phyloP scores from a whole-genome alignment of 345 rosid genomes.

The Pistacia atlantica region DNA sequence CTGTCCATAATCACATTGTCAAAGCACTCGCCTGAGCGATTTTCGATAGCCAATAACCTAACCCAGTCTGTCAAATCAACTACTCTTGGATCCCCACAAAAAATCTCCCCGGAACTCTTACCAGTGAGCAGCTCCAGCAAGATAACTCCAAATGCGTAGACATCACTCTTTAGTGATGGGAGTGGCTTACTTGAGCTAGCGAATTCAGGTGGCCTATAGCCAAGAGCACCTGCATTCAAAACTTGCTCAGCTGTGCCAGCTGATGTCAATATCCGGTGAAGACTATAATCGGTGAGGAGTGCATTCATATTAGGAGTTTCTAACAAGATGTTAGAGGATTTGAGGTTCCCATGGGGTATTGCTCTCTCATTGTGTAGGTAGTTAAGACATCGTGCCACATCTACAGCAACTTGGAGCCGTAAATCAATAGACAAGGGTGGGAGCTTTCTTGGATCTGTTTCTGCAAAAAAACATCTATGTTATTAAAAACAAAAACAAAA shows the following conservation, averaged over 20 bases:
- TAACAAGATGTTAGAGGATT: slow-evolving; percentile 77
- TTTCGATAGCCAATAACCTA: slow-evolving; percentile 48
- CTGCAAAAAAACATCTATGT: slow-evolving; percentile 44
- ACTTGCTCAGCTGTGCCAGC: slow-evolving; percentile 91
- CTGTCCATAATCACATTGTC: slow-evolving; percentile 44
- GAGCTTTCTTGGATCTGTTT: slow-evolving; percentile 46
- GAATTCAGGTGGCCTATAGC: slow-evolving; percentile 90
- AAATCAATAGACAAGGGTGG: slow-evolving; percentile 58
- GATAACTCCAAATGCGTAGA: slow-evolving; percentile 80
- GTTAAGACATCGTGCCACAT: slow-evolving; percentile 71
- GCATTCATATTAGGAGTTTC: slow-evolving; percentile 54
- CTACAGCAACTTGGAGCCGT: slow-evolving; percentile 60
- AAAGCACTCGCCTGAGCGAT: slow-evolving; percentile 61
- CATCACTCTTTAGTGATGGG: slow-evolving; percentile 89
- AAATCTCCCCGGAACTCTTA: slow-evolving; percentile 64
- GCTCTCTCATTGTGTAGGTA: slow-evolving; percentile 80
- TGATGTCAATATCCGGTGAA: slow-evolving; percentile 77
- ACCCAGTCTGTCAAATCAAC: slow-evolving; percentile 92
- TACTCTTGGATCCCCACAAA: slow-evolving; percentile 55
- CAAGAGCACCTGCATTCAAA: slow-evolving; percentile 81
- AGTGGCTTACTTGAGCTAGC: slow-evolving; percentile 79
- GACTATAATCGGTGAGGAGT: slow-evolving; percentile 76
- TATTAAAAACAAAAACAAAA: no score
- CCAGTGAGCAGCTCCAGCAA: slow-evolving; percentile 80
- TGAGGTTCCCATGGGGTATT: slow-evolving; percentile 94